Conservation (phyloP, 164 flowering plant genomes). For the Amborella trichopoda region DNA sequence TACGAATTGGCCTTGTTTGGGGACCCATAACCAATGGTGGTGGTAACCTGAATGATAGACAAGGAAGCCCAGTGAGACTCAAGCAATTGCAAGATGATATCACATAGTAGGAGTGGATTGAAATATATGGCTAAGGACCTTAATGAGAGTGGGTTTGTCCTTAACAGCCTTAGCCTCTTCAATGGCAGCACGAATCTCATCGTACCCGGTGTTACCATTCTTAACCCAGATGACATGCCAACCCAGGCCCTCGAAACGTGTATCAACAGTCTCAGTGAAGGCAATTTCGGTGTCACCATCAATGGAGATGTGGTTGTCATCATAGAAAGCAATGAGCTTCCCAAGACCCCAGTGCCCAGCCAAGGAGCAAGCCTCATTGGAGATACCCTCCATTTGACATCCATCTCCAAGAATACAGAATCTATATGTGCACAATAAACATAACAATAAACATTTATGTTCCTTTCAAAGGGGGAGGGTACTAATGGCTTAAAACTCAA, state of each 20-base stretch:
- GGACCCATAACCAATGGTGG: slow-evolving; percentile 96
- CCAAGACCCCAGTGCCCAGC: slow-evolving; percentile 99
- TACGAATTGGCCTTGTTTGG: slow-evolving; percentile 96
- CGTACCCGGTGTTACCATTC: slow-evolving; percentile 93
- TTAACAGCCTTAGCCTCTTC: slow-evolving; percentile 86
- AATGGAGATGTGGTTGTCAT: slow-evolving; percentile 94
- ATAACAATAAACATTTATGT: too few relatives aligned
- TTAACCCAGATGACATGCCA: slow-evolving; percentile 99
- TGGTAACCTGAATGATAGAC: slow-evolving; percentile 50
- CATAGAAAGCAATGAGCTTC: slow-evolving; percentile 95
- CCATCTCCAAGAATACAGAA: slow-evolving; percentile 89
- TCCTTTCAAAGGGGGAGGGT: too few relatives aligned
- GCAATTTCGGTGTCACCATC: slow-evolving; percentile 96
- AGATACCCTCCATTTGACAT: slow-evolving; percentile 95
- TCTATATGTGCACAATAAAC: too few relatives aligned
- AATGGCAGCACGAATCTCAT: slow-evolving; percentile 96
- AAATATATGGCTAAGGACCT: too few relatives aligned
- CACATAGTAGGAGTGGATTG: too few relatives aligned
- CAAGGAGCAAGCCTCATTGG: slow-evolving; percentile 90
- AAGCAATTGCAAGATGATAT: too few relatives aligned
- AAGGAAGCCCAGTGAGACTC: not conserved
- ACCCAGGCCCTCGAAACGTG: slow-evolving; percentile 90
- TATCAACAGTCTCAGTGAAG: slow-evolving; percentile 80
- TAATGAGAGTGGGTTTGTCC: slow-evolving; percentile 90
- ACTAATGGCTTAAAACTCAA: not conserved